Conservation (phyloP, 345 rosid genomes). For the Eucalyptus cloeziana region DNA sequence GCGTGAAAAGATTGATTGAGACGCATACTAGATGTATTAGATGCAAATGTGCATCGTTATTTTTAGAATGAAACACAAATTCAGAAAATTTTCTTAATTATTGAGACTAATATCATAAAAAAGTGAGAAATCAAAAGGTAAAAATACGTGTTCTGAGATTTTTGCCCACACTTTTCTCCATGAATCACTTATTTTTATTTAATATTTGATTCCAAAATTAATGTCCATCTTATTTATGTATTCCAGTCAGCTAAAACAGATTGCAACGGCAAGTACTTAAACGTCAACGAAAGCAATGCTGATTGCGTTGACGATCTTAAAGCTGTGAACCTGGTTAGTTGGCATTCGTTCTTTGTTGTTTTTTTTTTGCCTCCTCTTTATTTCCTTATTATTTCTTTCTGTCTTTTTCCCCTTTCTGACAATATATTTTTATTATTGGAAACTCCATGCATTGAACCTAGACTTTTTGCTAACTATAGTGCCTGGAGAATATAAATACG, state of each 20-base stretch:
- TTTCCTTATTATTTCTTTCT: not conserved
- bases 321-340: not conserved
- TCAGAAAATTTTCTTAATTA: not conserved
- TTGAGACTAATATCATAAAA: not conserved
- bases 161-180: not conserved
- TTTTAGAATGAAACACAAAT: not conserved
- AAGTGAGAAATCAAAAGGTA: not conserved
- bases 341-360: not conserved
- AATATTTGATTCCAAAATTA: not conserved
- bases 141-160: not conserved
- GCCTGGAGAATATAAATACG: not conserved
- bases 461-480: not conserved
- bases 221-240: not conserved
- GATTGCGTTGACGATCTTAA: constrained; percentile 1
- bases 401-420: not conserved
- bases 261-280: not conserved
- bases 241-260: not conserved
- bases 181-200: not conserved
- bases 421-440: no score
- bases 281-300: not conserved
- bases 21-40: not conserved
- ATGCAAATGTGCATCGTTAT: not conserved
- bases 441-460: not conserved
- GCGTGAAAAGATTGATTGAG: not conserved
- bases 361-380: not conserved